Conservation (phyloP, 2,329 filamentous ascomycete genomes). For the Neofusicoccum sp. region DNA sequence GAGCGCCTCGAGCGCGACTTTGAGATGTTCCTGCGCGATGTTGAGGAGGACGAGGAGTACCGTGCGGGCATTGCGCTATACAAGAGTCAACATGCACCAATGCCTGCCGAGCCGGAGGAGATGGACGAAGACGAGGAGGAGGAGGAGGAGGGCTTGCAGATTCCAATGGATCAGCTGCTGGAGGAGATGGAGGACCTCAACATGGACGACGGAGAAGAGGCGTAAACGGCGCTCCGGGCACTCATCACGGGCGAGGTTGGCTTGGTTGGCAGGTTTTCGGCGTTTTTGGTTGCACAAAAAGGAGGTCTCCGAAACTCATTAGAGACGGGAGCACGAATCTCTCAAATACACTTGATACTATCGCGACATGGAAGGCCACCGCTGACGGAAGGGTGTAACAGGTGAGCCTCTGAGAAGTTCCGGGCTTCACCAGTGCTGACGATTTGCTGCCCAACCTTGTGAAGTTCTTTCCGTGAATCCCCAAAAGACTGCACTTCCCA, state of each 20-base stretch:
- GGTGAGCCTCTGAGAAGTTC: neutral
- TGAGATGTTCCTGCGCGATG: constrained; percentile 93
- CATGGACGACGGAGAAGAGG: constrained; percentile 55
- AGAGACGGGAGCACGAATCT: neutral
- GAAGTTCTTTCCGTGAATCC: neutral
- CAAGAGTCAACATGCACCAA: constrained; percentile 61
- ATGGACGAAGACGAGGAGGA: constrained; percentile 57
- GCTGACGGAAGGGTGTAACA: neutral
- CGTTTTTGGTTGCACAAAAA: constrained; percentile 5
- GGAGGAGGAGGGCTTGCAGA: constrained; percentile 50
- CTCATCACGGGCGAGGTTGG: neutral
- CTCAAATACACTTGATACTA: neutral
- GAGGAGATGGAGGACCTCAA: constrained; percentile 91
- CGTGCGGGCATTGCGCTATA: constrained; percentile 82
- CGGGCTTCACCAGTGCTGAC: neutral
- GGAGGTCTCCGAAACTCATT: constrained; percentile 4
- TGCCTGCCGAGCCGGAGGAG: constrained; percentile 65
- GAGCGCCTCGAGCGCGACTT: constrained; percentile 89
- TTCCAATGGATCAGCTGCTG: constrained; percentile 62
- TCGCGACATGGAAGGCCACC: neutral
- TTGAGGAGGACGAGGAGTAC: constrained; percentile 92
- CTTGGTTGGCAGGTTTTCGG: neutral
- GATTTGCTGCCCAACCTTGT: neutral
- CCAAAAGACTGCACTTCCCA: neutral
- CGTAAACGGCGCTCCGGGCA: neutral